A percentile compares a stretch with the other conserved stretches of the same genome.
Evolutionary conservation across 192 early-diverging fungal genomes (phyloP).

Genomic region (Umbelopsis ramanniana): DNA sequence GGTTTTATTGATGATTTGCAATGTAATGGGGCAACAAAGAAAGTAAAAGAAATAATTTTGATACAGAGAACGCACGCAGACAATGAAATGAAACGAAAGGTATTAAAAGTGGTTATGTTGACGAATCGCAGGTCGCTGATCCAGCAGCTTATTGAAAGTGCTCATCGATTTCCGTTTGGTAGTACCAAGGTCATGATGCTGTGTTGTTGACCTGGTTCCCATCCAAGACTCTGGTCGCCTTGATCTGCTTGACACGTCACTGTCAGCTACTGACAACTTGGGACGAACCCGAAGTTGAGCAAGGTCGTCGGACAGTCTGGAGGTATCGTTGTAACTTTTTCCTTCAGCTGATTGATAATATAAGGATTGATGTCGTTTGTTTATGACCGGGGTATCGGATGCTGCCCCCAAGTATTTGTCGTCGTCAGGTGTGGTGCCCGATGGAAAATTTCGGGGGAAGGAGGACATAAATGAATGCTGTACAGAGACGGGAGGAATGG

Average conservation of each 20-base stretch:
- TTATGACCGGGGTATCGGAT: background rate
- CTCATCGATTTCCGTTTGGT: background rate
- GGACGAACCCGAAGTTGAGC: background rate
- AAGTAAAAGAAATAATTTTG: background rate
- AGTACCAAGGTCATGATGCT: background rate
- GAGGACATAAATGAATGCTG: background rate
- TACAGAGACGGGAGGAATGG: background rate
- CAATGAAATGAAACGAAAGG: background rate
- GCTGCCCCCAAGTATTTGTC: background rate
- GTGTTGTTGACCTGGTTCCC: background rate
- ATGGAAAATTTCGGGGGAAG: background rate
- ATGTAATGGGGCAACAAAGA: background rate
- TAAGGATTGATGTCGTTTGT: background rate
- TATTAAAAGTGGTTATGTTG: conserved; percentile 4
- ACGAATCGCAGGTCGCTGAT: conserved; percentile 8
- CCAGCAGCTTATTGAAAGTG: conserved; percentile 17
- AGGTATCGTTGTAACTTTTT: conserved; percentile 1
- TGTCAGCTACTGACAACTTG: background rate
- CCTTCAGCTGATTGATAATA: background rate
- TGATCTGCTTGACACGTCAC: background rate
- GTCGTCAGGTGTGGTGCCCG: background rate
- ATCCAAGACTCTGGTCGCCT: conserved; percentile 8
- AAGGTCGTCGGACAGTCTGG: background rate
- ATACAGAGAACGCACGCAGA: background rate
- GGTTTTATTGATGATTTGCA: background rate